Conservation (phyloP, 768 basidiomycete genomes). For the Lepiota brunneoincarnata region DNA sequence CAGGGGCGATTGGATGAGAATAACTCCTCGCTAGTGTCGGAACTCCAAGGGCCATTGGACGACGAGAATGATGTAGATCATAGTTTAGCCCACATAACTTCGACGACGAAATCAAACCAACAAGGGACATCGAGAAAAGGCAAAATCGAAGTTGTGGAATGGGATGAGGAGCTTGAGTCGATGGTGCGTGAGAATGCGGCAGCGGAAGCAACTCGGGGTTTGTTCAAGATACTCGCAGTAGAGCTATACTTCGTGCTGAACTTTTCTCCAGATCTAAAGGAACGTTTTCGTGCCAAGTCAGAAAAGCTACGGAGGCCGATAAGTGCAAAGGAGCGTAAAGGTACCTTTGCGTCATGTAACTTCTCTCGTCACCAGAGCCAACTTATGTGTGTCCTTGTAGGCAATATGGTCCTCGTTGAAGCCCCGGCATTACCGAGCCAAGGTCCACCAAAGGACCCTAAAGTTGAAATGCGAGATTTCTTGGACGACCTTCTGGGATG, state of each 20-base stretch:
- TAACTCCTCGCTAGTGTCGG: conserved; percentile 19
- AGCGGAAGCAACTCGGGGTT: conserved; percentile 77
- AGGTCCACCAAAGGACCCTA: conserved; percentile 37
- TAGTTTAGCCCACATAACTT: conserved; percentile 51
- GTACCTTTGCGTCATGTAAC: conserved; percentile 24
- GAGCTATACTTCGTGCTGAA: not conserved
- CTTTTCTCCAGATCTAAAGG: conserved; percentile 48
- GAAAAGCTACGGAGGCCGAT: conserved; percentile 40
- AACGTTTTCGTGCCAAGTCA: conserved; percentile 54
- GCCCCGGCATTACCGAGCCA: conserved; percentile 53
- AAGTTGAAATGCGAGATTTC: conserved; percentile 67
- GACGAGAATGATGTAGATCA: conserved; percentile 63
- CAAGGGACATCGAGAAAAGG: conserved; percentile 50
- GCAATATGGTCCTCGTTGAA: conserved; percentile 25
- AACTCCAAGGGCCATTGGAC: conserved; percentile 26
- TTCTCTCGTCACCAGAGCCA: not conserved
- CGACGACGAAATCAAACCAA: conserved; percentile 18
- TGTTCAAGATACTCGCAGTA: conserved; percentile 11
- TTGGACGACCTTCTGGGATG: conserved; percentile 58
- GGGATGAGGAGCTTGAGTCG: conserved; percentile 65
- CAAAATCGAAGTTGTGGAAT: conserved; percentile 59
- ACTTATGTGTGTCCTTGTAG: not conserved
- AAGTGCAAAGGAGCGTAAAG: conserved; percentile 30
- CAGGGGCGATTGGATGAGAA: conserved; percentile 48
- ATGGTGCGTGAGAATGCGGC: conserved; percentile 67